phyloP scores from a whole-genome alignment of 1,139 yeast genomes.

The Geotrichum citri-aurantii region DNA sequence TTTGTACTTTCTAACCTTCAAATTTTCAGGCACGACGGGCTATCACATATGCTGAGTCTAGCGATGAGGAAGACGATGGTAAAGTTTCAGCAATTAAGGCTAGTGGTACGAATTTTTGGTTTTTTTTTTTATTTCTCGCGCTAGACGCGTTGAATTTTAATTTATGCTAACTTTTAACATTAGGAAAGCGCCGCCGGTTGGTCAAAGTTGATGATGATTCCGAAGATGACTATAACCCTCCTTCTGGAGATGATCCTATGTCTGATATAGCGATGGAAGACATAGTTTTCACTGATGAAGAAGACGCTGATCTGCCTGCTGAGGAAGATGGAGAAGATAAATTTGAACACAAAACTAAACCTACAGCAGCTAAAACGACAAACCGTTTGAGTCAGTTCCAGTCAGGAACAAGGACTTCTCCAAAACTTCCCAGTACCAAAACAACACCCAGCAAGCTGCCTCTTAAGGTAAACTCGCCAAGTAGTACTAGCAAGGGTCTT shows the following conservation, averaged over 20 bases:
- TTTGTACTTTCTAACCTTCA: neutral
- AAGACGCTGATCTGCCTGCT: slow-evolving; percentile 2
- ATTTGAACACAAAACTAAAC: slow-evolving; percentile 6
- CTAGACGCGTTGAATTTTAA: neutral
- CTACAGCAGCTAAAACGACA: neutral
- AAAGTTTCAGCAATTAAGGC: neutral
- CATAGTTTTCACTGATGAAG: slow-evolving; percentile 11
- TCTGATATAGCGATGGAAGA: slow-evolving; percentile 20
- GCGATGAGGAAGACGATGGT: slow-evolving; percentile 17
- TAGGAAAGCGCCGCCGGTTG: slow-evolving; percentile 19
- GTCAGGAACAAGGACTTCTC: slow-evolving; percentile 5
- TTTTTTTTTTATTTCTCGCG: neutral
- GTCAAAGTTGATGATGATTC: slow-evolving; percentile 21
- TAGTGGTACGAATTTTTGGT: slow-evolving; percentile 5
- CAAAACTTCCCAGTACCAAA: neutral
- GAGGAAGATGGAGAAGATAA: slow-evolving; percentile 14
- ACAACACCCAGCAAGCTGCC: neutral
- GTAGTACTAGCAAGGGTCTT: slow-evolving; percentile 2
- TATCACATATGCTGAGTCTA: slow-evolving; percentile 17
- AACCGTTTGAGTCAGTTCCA: neutral
- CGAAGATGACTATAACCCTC: slow-evolving; percentile 26
- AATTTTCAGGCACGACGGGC: slow-evolving; percentile 7
- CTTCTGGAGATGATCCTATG: slow-evolving; percentile 20
- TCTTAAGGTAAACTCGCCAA: neutral
- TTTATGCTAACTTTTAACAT: neutral